Evolutionary conservation across 441 rosid species (phyloP).

Genomic region (Syzygium malaccense): DNA sequence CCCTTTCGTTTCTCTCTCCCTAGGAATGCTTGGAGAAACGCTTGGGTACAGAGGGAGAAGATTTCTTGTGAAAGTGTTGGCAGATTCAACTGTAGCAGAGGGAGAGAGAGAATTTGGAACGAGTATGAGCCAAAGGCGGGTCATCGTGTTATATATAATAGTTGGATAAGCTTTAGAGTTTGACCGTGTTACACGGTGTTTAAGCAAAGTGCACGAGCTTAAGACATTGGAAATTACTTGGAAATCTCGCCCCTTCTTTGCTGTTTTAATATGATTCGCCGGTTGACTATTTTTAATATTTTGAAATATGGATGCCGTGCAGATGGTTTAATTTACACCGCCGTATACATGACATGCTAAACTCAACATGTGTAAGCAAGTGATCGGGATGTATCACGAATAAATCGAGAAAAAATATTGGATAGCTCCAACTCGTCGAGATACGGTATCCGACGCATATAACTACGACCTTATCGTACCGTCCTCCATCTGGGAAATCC

Average conservation of each 20-base stretch:
- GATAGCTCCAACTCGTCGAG: neutral
- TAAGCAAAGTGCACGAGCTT: neutral
- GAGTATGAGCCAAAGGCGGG: neutral
- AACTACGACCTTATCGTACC: neutral
- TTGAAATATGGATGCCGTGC: neutral
- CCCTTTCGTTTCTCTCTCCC: neutral
- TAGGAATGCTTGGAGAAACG: neutral
- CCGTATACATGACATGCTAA: too few relatives aligned
- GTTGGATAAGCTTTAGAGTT: neutral
- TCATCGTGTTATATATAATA: neutral
- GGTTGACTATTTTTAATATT: too few relatives aligned
- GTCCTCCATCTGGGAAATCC: neutral
- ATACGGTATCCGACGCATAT: neutral
- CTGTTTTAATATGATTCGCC: neutral
- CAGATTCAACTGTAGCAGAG: neutral
- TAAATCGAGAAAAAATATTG: neutral
- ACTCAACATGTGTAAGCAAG: too few relatives aligned
- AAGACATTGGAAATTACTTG: neutral
- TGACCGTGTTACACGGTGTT: neutral
- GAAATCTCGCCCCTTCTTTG: neutral
- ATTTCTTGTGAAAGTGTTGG: neutral
- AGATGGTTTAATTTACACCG: too few relatives aligned
- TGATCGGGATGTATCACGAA: neutral
- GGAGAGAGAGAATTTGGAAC: neutral
- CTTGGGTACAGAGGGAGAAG: neutral